Evolutionary conservation across 192 early-diverging fungal genomes (phyloP).

Genomic region (Glomus cerebriforme): DNA sequence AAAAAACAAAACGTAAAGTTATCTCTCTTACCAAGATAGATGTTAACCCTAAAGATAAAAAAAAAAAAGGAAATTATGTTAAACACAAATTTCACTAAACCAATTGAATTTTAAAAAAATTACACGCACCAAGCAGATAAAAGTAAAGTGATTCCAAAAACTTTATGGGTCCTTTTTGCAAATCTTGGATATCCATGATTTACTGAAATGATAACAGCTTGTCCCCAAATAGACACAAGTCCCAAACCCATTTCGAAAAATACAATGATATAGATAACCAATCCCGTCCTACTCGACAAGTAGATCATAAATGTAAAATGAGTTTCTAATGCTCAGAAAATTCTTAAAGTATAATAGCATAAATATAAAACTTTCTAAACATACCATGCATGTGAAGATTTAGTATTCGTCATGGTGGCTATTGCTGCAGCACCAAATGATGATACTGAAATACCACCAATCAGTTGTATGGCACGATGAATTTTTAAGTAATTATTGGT

Average conservation of each 20-base stretch:
- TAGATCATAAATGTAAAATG: background rate
- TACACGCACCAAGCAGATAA: conserved; percentile 13
- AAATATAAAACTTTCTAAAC: background rate
- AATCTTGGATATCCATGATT: conserved; percentile 25
- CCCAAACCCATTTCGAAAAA: conserved; percentile 29
- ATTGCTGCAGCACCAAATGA: conserved; percentile 30
- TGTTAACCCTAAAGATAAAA: conserved; percentile 6
- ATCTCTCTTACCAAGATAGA: background rate
- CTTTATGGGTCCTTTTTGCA: conserved; percentile 20
- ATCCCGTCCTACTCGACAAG: conserved; percentile 16
- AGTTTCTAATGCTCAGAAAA: too few relatives aligned
- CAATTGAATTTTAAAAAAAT: background rate
- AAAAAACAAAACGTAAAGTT: background rate
- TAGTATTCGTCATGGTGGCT: conserved; percentile 1
- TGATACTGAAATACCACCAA: conserved; percentile 26
- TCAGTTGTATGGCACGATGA: conserved; percentile 26
- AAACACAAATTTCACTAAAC: background rate
- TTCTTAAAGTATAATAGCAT: too few relatives aligned
- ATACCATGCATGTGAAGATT: conserved; percentile 13
- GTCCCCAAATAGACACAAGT: conserved; percentile 4
- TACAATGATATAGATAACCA: conserved; percentile 7
- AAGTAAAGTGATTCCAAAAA: conserved; percentile 1
- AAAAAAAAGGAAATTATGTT: background rate
- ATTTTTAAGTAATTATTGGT: conserved; percentile 23
- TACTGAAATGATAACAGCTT: conserved; percentile 2